Evolutionary conservation across 2,329 filamentous ascomycete species (phyloP), one percentile per base, ranked within the genome.

Genomic region (Conoideocrella luteorostrata): DNA sequence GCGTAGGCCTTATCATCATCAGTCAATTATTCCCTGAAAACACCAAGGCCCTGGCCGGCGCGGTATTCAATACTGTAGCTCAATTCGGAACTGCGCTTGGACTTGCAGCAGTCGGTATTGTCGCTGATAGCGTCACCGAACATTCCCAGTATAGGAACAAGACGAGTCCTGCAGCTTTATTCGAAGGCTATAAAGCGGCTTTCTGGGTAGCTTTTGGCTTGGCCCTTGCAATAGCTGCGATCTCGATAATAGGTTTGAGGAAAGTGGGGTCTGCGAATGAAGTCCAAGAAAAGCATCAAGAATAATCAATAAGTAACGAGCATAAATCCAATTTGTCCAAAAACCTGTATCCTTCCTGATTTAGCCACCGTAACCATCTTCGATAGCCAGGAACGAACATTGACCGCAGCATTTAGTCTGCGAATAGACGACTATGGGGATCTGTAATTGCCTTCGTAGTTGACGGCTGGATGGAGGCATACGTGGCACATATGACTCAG

Each of bases 1-100:
- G 0, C n/a, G 66, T 79, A 3, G 69, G 66, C 3, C 62, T 71
- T 36, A 61, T 79, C n/a, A 59, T 77, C 12, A 67, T 78, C 10
- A 65, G 67, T 3, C 66, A 71, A 18, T 66, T 63, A 4, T 78
- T 78, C 49, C 70, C 72, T 0, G 58, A 65, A 5, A 56, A 72
- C n/a, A 76, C 65, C 1, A 75, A 80, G 47, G 72, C 70, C 0
- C 61, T 80, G 1, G 75, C 74, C 1, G 77, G 76, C 0, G 75
- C 72, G 0, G 74, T 80, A 1, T 80, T 79, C 58, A 77, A 75
- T 47, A 77, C 74, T 0, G 59, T 72, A 4, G 63, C 67, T 1
- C 74, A 79, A 50, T 69, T 79, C 45, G 75, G 75, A 0, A 68
- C 56, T 10, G 63, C 63, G 0, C 52, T 74, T 12, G 70, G 69